Base-by-base conservation (phyloP, 1,284 basidiomycete species). In the Amylostereum areolatum region DNA sequence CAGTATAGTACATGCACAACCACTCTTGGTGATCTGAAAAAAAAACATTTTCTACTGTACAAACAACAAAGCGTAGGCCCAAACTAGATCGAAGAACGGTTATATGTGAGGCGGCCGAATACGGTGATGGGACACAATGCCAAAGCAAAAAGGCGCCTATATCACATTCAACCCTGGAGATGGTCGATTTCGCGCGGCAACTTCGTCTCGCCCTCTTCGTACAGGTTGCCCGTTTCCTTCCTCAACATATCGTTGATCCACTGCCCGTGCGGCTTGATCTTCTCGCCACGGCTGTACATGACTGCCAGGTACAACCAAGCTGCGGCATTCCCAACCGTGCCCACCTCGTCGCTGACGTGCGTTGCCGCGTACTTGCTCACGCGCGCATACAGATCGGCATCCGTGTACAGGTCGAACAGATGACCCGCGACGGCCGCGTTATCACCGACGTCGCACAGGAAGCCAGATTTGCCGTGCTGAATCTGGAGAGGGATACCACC, bases 401-500 rank as follows among this genome's bases (percentile, higher is more conserved):
- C 81, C 51, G 83, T 86, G 73, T 81, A 82, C 36, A 92, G 75
- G 43, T 90, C 77, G 66, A 74, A 84, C 49, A 92, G 73, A 62
- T 89, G 74, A 55, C 77, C 67, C 35, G 91, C 87, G 46, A 93
- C 88, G 12, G 81, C 68, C 4, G 71, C 73, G 59, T 86, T 85
- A 63, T 92, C 85, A 34, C 86, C 83, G 11, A 81, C 75, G 24
- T 80, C 78, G 55, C 83, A 84, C 54, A 93, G 73, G 76, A 78
- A 93, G 45, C 91, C 91, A 55, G 85, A 88, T 66, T 90, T 85
- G 53, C 88, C 89, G 57, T 92, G 69, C 57, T 82, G 80, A 58
- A 94, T 81, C 63, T 94, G 91, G 47, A 94, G 80, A 36, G 91
- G 91, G 62, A 94, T 93, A 59, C 91, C 91, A 53, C 91, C 91